Evolutionary conservation across 2,329 filamentous ascomycete genomes (phyloP).

Genomic region (Monosporascus sp.): DNA sequence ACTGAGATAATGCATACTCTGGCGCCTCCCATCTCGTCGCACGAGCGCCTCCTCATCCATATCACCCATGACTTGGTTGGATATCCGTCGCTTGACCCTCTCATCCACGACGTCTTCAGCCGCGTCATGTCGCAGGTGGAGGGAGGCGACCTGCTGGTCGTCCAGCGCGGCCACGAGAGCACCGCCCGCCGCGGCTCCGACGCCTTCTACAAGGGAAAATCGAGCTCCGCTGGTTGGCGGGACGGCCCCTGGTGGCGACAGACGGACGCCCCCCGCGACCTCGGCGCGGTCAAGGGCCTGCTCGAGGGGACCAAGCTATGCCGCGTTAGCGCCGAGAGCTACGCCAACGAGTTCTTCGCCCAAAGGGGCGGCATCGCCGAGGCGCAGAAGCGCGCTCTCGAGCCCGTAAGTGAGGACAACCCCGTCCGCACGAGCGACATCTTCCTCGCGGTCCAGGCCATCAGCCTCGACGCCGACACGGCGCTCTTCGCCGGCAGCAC

Average conservation of each 20-base stretch:
- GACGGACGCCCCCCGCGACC: constrained; percentile 61
- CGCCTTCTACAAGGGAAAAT: constrained; percentile 43
- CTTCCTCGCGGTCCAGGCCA: constrained; percentile 90
- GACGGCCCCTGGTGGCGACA: constrained; percentile 97
- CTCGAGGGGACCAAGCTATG: constrained; percentile 88
- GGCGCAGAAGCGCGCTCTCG: constrained; percentile 72
- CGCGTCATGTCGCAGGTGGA: constrained; percentile 99
- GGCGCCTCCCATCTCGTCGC: constrained; percentile 91
- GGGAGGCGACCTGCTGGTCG: constrained; percentile 87
- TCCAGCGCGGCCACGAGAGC: constrained; percentile 88
- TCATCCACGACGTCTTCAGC: constrained; percentile 87
- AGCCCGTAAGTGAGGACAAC: constrained; percentile 76
- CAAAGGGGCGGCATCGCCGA: constrained; percentile 72
- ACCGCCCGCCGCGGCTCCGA: constrained; percentile 60
- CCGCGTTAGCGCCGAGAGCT: constrained; percentile 81
- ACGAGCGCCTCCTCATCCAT: constrained; percentile 95
- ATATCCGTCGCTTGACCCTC: constrained; percentile 88
- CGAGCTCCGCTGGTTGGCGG: constrained; percentile 60
- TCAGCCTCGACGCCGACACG: constrained; percentile 59
- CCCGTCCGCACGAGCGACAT: constrained; percentile 90
- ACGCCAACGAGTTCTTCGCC: constrained; percentile 79
- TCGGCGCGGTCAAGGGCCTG: constrained; percentile 74
- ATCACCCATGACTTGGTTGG: constrained; percentile 93
- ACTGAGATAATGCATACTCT: constrained; percentile 92
- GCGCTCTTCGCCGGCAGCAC: constrained; percentile 62